Conservation (phyloP, 2,329 filamentous ascomycete species). For the Sporothrix variecibatus region DNA sequence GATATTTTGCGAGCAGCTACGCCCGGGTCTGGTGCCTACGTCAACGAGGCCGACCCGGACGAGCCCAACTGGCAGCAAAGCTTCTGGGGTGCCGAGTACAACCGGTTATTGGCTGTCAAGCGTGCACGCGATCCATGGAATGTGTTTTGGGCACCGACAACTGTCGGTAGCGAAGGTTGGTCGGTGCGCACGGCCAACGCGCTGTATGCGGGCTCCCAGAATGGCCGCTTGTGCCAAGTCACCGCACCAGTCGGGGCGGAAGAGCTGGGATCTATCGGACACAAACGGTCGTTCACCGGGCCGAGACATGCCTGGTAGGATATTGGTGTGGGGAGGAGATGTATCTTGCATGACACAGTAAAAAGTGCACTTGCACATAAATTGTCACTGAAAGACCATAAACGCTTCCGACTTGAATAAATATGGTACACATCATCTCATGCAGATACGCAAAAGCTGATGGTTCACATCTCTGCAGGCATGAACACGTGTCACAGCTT, state of each 20-base stretch:
- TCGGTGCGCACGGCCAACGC: conserved; percentile 39
- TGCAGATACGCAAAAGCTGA: background rate
- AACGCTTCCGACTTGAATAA: no score
- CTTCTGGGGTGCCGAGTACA: conserved; percentile 31
- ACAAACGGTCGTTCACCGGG: background rate
- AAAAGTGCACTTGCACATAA: background rate
- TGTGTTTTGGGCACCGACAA: conserved; percentile 38
- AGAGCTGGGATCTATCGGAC: background rate
- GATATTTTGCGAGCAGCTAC: conserved; percentile 24
- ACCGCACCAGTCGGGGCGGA: conserved; percentile 3
- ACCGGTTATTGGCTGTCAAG: conserved; percentile 29
- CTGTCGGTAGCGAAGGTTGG: conserved; percentile 48
- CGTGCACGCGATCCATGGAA: conserved; percentile 30
- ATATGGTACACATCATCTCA: background rate
- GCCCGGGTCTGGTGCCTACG: conserved; percentile 29
- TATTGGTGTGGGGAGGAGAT: background rate
- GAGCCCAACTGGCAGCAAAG: conserved; percentile 30
- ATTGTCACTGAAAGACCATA: background rate
- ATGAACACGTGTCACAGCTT: conserved; percentile 18
- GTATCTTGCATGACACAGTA: no score
- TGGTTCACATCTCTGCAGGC: background rate
- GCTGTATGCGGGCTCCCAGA: conserved; percentile 35
- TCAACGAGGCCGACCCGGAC: conserved; percentile 30
- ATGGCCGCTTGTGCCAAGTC: conserved; percentile 33
- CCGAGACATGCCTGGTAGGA: background rate